These are phyloP conservation scores for Calocybe indica DNA, from an alignment of 768 basidiomycete genomes.

Conservation along the genomic window DNA sequence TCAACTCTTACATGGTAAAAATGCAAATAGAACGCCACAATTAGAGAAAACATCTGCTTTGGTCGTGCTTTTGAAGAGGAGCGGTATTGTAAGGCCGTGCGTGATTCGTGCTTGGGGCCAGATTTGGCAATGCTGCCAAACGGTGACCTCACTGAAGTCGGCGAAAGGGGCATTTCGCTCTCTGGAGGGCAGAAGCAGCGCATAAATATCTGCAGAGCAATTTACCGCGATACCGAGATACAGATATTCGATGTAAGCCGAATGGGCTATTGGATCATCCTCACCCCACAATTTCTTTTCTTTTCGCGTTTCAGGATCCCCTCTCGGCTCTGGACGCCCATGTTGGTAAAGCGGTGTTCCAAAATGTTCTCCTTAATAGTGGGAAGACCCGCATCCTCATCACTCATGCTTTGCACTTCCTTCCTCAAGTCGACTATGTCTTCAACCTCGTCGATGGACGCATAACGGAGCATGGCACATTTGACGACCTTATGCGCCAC, in stretches of 20 bases:
- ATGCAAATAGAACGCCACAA: slow-evolving; percentile 59
- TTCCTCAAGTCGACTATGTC: slow-evolving; percentile 84
- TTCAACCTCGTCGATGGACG: slow-evolving; percentile 71
- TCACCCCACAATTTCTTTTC: background rate
- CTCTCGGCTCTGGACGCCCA: slow-evolving; percentile 91
- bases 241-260: slow-evolving; percentile 70
- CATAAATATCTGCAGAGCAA: slow-evolving; percentile 79
- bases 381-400: slow-evolving; percentile 84
- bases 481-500: slow-evolving; percentile 57
- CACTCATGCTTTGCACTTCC: slow-evolving; percentile 88
- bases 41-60: slow-evolving; percentile 87
- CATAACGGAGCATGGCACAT: slow-evolving; percentile 79
- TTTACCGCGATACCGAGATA: slow-evolving; percentile 83
- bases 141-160: slow-evolving; percentile 82
- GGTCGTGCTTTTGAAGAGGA: slow-evolving; percentile 78
- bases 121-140: slow-evolving; percentile 74
- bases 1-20: background rate
- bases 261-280: background rate
- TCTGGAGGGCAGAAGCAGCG: slow-evolving; percentile 80
- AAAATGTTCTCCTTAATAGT: slow-evolving; percentile 69
- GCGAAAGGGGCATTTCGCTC: slow-evolving; percentile 83
- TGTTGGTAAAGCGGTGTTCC: slow-evolving; percentile 83
- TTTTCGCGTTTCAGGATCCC: slow-evolving; percentile 47
- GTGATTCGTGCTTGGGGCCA: slow-evolving; percentile 71
- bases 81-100: slow-evolving; percentile 76